These are phyloP conservation scores for Arctium lappa DNA, from an alignment of 129 eudicot species.

Conservation along the genomic window DNA sequence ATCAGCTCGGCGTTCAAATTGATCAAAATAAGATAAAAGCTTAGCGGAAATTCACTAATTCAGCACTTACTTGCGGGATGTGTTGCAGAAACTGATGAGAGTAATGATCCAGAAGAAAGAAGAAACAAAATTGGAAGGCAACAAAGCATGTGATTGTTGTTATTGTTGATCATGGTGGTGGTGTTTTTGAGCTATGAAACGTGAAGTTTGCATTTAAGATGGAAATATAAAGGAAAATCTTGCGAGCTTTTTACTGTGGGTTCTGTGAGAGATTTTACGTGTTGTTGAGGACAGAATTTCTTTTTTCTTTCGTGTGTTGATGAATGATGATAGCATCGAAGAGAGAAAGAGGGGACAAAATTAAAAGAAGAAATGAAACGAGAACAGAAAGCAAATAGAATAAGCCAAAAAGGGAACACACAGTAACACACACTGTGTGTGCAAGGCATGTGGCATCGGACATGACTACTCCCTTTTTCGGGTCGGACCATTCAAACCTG, in stretches of 20 bases:
- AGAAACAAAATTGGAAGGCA: constrained; percentile 38
- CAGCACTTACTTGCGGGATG: constrained; percentile 68
- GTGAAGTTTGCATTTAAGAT: constrained; percentile 14
- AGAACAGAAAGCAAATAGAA: not conserved
- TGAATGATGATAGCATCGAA: not conserved
- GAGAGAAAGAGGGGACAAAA: constrained; percentile 4
- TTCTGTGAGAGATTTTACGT: constrained; percentile 10
- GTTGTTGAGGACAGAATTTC: constrained; percentile 26
- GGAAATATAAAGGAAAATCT: constrained; percentile 18
- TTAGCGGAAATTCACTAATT: not conserved
- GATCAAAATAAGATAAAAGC: not conserved
- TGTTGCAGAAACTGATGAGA: constrained; percentile 66
- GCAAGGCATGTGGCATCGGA: too few relatives aligned
- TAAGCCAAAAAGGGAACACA: not conserved
- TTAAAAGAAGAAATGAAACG: not conserved
- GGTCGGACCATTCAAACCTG: too few relatives aligned
- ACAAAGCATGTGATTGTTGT: constrained; percentile 28
- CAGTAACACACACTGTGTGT: not conserved
- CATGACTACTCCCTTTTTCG: too few relatives aligned
- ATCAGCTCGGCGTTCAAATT: not conserved
- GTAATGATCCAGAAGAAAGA: constrained; percentile 31
- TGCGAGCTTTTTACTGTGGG: not conserved
- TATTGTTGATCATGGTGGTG: constrained; percentile 41
- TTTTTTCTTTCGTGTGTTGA: not conserved
- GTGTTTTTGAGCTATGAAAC: not conserved